phyloP scores from a whole-genome alignment of 306 rosid genomes.

The Quercus variabilis region DNA sequence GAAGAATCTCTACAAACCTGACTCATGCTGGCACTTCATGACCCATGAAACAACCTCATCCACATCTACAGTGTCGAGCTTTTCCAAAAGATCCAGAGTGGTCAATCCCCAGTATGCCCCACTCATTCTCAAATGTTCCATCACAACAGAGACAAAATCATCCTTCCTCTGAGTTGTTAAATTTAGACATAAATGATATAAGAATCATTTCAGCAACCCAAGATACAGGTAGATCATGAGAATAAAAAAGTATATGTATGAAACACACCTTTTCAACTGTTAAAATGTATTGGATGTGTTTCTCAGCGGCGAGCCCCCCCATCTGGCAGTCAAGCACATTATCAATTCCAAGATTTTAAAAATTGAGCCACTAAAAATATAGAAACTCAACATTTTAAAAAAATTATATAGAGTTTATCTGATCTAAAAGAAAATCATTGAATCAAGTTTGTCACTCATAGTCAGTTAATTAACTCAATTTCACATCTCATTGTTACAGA shows the following conservation, averaged over 20 bases:
- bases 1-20: conserved; percentile 41
- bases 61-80: conserved; percentile 63
- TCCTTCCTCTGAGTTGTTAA: conserved; percentile 58
- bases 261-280: conserved; percentile 67
- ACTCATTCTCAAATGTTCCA: conserved; percentile 89
- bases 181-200: not conserved
- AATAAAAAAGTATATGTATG: not conserved
- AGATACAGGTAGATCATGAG: not conserved
- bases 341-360: not conserved
- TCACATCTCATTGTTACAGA: too few species aligned
- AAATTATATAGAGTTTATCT: too few species aligned
- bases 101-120: conserved; percentile 93
- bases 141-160: conserved; percentile 67
- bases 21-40: conserved; percentile 70
- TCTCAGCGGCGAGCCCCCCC: conserved; percentile 67
- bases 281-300: conserved; percentile 65
- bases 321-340: conserved; percentile 32
- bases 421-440: too few species aligned
- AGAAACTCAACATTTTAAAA: not conserved
- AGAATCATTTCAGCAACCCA: conserved; percentile 3
- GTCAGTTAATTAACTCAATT: too few species aligned
- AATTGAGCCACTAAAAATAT: not conserved
- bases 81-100: conserved; percentile 71
- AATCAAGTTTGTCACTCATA: too few species aligned
- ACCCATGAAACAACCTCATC: conserved; percentile 80